These are phyloP conservation scores for Cubamyces lactineus DNA, from an alignment of 768 basidiomycete species.

Conservation along the genomic window DNA sequence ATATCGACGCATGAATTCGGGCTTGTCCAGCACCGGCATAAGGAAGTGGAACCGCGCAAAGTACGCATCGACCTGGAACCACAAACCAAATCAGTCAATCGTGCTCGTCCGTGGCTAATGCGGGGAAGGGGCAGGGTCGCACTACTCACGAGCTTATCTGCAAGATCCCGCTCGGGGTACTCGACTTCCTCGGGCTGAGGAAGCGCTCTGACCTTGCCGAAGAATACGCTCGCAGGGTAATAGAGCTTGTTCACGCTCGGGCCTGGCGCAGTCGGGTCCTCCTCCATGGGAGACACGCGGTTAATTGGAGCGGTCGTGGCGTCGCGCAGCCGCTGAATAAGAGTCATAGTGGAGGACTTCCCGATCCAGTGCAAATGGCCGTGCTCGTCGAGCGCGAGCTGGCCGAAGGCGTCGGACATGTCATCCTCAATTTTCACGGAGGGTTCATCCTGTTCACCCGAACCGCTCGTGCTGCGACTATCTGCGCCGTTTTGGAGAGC, in stretches of 20 bases:
- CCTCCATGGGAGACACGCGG: slow-evolving; percentile 82
- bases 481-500: slow-evolving; percentile 13
- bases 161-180: slow-evolving; percentile 81
- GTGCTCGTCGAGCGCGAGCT: slow-evolving; percentile 86
- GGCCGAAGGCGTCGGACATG: slow-evolving; percentile 83
- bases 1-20: slow-evolving; percentile 77
- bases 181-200: slow-evolving; percentile 87
- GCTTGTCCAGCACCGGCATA: slow-evolving; percentile 87
- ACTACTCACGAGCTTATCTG: slow-evolving; percentile 77
- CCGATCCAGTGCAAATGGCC: slow-evolving; percentile 93
- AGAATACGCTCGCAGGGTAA: slow-evolving; percentile 86
- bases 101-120: slow-evolving; percentile 3
- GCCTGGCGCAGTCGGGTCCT: slow-evolving; percentile 77
- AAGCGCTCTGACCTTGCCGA: slow-evolving; percentile 82
- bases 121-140: neutral
- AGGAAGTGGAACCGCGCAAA: slow-evolving; percentile 87
- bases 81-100: slow-evolving; percentile 1
- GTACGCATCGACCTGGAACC: slow-evolving; percentile 76
- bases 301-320: slow-evolving; percentile 73
- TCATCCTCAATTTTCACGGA: slow-evolving; percentile 67
- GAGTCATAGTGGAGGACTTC: slow-evolving; percentile 88
- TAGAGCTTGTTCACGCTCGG: slow-evolving; percentile 85
- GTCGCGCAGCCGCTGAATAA: slow-evolving; percentile 85
- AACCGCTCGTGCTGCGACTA: slow-evolving; percentile 31
- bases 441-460: slow-evolving; percentile 41